A percentile compares a stretch with the other conserved stretches of the same genome.
Conservation (phyloP, 805 yeast genomes). For the Monosporozyma solicola region DNA sequence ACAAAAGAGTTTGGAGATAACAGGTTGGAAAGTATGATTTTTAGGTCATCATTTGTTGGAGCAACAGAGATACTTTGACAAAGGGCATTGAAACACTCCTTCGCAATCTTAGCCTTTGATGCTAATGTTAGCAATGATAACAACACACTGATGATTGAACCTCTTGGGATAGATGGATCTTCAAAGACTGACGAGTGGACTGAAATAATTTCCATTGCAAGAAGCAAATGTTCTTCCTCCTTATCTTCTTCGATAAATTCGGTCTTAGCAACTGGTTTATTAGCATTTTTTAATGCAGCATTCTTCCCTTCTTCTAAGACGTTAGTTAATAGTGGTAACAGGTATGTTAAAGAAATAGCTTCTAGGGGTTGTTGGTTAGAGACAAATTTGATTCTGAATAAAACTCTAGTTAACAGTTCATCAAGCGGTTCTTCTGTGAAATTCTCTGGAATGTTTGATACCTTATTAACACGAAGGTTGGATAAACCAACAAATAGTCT, state of each 20-base stretch:
- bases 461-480: slow-evolving; percentile 48
- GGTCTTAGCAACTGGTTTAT: slow-evolving; percentile 43
- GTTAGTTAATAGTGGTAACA: slow-evolving; percentile 63
- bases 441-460: slow-evolving; percentile 37
- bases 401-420: slow-evolving; percentile 51
- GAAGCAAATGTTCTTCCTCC: slow-evolving; percentile 77
- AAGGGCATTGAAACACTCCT: slow-evolving; percentile 71
- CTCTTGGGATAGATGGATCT: slow-evolving; percentile 60
- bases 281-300: slow-evolving; percentile 44
- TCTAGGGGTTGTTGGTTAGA: slow-evolving; percentile 69
- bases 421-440: slow-evolving; percentile 43
- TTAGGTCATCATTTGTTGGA: slow-evolving; percentile 47
- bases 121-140: slow-evolving; percentile 63
- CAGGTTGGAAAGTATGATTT: slow-evolving; percentile 45
- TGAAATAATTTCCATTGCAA: slow-evolving; percentile 67
- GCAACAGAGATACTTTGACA: slow-evolving; percentile 68
- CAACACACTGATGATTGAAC: slow-evolving; percentile 50
- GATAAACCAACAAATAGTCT: slow-evolving; percentile 59
- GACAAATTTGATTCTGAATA: slow-evolving; percentile 67
- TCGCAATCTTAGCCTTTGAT: slow-evolving; percentile 68
- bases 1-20: slow-evolving; percentile 62
- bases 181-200: slow-evolving; percentile 62
- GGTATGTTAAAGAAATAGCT: slow-evolving; percentile 55
- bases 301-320: slow-evolving; percentile 60
- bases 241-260: slow-evolving; percentile 75